Evolutionary conservation across 768 basidiomycete species (phyloP), one percentile per base, ranked within the genome.

Genomic region (Hebeloma cylindrosporum): DNA sequence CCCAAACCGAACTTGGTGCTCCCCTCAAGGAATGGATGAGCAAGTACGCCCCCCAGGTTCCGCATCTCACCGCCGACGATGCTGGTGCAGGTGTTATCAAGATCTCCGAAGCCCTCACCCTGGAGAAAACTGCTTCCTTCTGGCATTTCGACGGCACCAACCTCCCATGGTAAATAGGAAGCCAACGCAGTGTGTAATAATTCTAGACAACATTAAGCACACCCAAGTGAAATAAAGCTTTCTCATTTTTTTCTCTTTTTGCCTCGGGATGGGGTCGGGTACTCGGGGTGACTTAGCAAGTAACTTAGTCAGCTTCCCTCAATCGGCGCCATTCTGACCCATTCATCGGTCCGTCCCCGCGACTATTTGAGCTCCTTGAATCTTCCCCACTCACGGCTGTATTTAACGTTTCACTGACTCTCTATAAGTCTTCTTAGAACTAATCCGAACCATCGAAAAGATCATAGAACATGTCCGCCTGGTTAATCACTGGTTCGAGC

Each of bases 11-110:
- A 8, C 37, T 58, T 20, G 52, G 59, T 13, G 53, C 46, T 23
- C 42, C 37, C 21, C 47, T 60, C 31, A 46, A 52, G 22, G 50
- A 41, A 16, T 59, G 57, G 59, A 53, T 60, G 54, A 23, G 25
- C 16, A 56, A 43, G 25, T 53, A 60, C 32, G 52, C 56, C 10
- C 47, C 54, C 5, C 40, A 54, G 3, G 47, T 58, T 2, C 57
- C 56, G 10, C 54, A 52, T n/a, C 45, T 58, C 18, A 50, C 46
- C 20, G 21, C 56, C 10, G 48, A 48, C 18, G 47, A 56, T 22
- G 54, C 59, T 11, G 49, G 48, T 4, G 38, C 40, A 11, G 47
- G 50, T 5, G 21, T 56, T 26, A 40, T 59, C n/a, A 54, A 49
- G 13, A 29, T 54, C 33, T 43, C 49, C 13, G 36, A 56, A 40